Evolutionary conservation across 257 asterid species (phyloP).

Genomic region (Solanum lignicaule): DNA sequence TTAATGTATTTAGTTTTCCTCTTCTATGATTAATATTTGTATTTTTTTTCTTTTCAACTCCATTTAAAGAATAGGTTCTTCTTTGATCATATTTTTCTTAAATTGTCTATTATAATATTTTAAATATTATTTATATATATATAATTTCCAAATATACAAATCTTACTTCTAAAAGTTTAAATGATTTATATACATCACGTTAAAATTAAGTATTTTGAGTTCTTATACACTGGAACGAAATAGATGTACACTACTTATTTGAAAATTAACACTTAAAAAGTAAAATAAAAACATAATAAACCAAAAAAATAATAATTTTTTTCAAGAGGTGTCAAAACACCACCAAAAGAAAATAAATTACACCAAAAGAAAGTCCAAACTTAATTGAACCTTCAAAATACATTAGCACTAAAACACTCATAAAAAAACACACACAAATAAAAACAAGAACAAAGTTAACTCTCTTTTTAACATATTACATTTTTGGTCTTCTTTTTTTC

Average conservation of each 20-base stretch:
- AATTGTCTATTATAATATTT: too few relatives aligned
- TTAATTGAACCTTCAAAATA: background rate
- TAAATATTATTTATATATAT: too few relatives aligned
- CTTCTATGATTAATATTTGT: background rate
- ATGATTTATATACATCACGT: too few relatives aligned
- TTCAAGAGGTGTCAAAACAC: background rate
- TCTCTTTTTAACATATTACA: background rate
- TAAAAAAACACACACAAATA: background rate
- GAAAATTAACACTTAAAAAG: background rate
- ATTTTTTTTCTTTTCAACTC: background rate
- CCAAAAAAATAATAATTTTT: background rate
- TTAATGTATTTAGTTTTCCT: background rate
- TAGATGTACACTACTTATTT: background rate
- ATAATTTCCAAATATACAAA: too few relatives aligned
- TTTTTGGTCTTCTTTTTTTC: conserved; percentile 2
- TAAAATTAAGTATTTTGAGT: background rate
- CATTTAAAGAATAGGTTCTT: background rate
- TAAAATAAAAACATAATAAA: background rate
- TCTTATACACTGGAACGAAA: accelerated
- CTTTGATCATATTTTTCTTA: background rate
- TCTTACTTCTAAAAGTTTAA: too few relatives aligned
- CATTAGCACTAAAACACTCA: background rate
- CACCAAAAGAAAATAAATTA: background rate
- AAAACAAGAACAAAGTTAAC: background rate
- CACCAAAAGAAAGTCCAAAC: background rate